A percentile compares a stretch with the other conserved stretches of the same genome.
Conservation (phyloP, 345 rosid genomes). For the Conringia planisiliqua region DNA sequence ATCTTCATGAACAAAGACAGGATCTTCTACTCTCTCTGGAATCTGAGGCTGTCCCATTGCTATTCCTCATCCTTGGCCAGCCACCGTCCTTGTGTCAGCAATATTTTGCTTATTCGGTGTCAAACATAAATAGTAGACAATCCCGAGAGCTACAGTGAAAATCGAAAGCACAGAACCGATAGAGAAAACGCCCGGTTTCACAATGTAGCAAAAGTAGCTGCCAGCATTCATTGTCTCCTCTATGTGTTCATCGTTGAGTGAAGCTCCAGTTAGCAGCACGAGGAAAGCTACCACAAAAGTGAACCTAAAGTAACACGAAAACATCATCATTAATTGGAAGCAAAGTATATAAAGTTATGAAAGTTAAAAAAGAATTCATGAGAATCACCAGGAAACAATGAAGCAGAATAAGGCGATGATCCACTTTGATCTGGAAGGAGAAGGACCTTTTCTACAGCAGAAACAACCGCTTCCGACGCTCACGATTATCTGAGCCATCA, state of each 20-base stretch:
- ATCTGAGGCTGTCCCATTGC: conserved; percentile 79
- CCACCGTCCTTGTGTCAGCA: conserved; percentile 26
- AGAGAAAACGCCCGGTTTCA: conserved; percentile 83
- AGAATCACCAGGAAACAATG: conserved; percentile 70
- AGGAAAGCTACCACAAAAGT: conserved; percentile 75
- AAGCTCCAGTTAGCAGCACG: conserved; percentile 73
- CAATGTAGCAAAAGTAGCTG: conserved; percentile 67
- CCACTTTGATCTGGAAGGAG: conserved; percentile 61
- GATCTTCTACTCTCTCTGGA: conserved; percentile 53
- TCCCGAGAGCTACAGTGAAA: conserved; percentile 54
- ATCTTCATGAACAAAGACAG: conserved; percentile 79
- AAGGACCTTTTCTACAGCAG: conserved; percentile 63
- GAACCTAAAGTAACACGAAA: conserved; percentile 47
- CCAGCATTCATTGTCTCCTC: conserved; percentile 46
- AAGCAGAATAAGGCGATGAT: conserved; percentile 59
- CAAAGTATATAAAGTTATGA: neutral
- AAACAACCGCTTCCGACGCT: conserved; percentile 67
- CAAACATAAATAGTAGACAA: conserved; percentile 62
- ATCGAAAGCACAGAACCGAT: conserved; percentile 62
- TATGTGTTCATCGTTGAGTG: conserved; percentile 62
- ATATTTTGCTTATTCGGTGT: conserved; percentile 40
- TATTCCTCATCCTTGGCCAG: conserved; percentile 44
- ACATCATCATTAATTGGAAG: neutral
- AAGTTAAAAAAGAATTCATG: neutral
- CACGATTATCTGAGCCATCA: conserved; percentile 61